A percentile compares a stretch with the other conserved stretches of the same genome.
phyloP scores from a whole-genome alignment of 805 yeast genomes.

The Candida krabiensis region DNA sequence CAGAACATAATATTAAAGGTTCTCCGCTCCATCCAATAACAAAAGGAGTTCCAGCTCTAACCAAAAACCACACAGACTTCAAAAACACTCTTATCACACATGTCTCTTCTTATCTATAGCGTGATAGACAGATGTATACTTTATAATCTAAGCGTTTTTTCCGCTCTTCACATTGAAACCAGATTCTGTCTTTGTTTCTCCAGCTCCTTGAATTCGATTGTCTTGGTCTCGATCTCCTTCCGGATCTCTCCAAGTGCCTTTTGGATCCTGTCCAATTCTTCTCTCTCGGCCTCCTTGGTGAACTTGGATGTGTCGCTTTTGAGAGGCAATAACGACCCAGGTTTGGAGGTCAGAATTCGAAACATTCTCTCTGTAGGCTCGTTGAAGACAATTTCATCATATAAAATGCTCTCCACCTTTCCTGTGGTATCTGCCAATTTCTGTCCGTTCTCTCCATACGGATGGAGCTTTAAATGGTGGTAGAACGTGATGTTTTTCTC shows the following conservation, averaged over 20 bases:
- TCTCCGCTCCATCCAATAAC: slow-evolving; percentile 12
- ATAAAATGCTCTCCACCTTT: slow-evolving; percentile 59
- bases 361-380: slow-evolving; percentile 94
- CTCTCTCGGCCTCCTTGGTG: slow-evolving; percentile 55
- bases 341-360: slow-evolving; percentile 67
- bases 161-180: slow-evolving; percentile 10
- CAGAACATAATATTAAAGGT: slow-evolving; percentile 16
- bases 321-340: slow-evolving; percentile 53
- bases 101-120: too few species aligned
- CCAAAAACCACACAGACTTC: neutral
- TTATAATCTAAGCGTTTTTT: neutral
- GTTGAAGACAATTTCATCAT: slow-evolving; percentile 90
- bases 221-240: slow-evolving; percentile 24
- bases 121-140: neutral
- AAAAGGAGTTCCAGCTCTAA: too few species aligned
- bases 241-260: slow-evolving; percentile 32
- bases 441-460: slow-evolving; percentile 49
- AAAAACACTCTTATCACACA: neutral
- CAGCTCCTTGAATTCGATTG: slow-evolving; percentile 27
- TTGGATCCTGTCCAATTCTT: slow-evolving; percentile 59
- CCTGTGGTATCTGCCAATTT: slow-evolving; percentile 31
- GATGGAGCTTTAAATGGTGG: slow-evolving; percentile 90
- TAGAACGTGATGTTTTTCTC: slow-evolving; percentile 85
- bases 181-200: slow-evolving; percentile 32
- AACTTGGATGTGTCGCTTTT: slow-evolving; percentile 28